A percentile compares a stretch with the other conserved stretches of the same genome.
These are phyloP conservation scores for Stipa capillata DNA, from an alignment of 176 grass and related monocot genomes.

Conservation along the genomic window DNA sequence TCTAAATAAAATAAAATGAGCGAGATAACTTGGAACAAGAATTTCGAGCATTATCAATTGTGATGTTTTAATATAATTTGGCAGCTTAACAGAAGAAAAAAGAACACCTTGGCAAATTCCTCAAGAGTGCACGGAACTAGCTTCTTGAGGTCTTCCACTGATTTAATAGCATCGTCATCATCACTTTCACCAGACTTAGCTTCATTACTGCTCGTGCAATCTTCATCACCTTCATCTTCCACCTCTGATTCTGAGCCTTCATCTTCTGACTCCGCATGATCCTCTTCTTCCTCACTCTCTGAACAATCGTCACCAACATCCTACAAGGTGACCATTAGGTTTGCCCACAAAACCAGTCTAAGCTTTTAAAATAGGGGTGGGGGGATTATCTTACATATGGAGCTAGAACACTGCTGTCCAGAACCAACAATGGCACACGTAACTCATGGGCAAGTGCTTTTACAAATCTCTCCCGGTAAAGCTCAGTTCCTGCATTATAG, in stretches of 20 bases:
- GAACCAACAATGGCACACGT: conserved; percentile 52
- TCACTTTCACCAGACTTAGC: conserved; percentile 63
- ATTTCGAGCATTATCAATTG: background rate
- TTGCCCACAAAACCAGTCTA: background rate
- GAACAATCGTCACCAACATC: conserved; percentile 63
- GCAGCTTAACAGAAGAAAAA: conserved; percentile 11
- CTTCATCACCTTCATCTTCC: conserved; percentile 47
- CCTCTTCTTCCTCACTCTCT: conserved; percentile 57
- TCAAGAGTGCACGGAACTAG: conserved; percentile 43
- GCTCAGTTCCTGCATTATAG: conserved; percentile 96
- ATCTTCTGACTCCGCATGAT: conserved; percentile 32
- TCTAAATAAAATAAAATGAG: background rate
- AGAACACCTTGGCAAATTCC: conserved; percentile 53
- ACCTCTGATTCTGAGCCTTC: conserved; percentile 65
- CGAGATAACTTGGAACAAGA: too few relatives aligned
- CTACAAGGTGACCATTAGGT: conserved; percentile 37
- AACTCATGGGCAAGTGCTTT: conserved; percentile 78
- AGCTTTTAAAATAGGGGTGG: background rate
- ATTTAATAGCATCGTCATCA: conserved; percentile 35
- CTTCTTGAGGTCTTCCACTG: conserved; percentile 41
- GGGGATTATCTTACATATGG: conserved; percentile 55
- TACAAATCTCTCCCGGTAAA: conserved; percentile 74
- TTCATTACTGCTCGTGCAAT: too few relatives aligned
- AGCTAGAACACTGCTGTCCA: conserved; percentile 87
- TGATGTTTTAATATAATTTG: conserved; percentile 1